A percentile compares a stretch with the other conserved stretches of the same genome.
Conservation (phyloP, 345 rosid genomes). For the Citrus sp. region DNA sequence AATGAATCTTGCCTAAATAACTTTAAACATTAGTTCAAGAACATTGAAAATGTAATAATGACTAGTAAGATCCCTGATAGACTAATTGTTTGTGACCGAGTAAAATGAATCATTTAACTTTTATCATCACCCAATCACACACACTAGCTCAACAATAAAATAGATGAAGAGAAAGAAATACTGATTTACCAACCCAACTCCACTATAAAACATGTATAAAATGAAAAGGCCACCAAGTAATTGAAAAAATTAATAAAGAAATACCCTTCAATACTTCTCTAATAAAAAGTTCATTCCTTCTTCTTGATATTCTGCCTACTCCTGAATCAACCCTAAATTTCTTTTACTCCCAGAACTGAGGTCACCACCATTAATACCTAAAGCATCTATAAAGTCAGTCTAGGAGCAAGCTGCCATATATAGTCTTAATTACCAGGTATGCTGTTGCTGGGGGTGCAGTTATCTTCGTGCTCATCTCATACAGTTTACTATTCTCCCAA, state of each 20-base stretch:
- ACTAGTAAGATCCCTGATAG: too few species aligned
- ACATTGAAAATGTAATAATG: too few species aligned
- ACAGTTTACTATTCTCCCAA: too few species aligned
- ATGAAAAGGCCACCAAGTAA: not conserved
- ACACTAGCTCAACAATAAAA: not conserved
- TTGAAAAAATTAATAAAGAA: not conserved
- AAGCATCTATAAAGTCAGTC: constrained; percentile 29
- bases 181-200: not conserved
- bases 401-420: too few species aligned
- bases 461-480: too few species aligned
- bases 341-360: constrained; percentile 42
- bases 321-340: constrained; percentile 32
- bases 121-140: too few species aligned
- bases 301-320: constrained; percentile 33
- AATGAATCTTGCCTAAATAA: too few species aligned
- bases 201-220: constrained; percentile 24
- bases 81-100: too few species aligned
- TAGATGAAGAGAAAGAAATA: not conserved
- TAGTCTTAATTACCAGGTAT: too few species aligned
- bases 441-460: too few species aligned
- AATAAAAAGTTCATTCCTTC: constrained; percentile 10
- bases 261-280: constrained; percentile 17
- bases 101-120: too few species aligned
- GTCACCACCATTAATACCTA: constrained; percentile 18
- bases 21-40: too few species aligned